Percentiles rank a stretch among this genome's conserved stretches.
Evolutionary conservation across 1,284 basidiomycete genomes (phyloP).

Genomic region (Papiliotrema fonsecae): DNA sequence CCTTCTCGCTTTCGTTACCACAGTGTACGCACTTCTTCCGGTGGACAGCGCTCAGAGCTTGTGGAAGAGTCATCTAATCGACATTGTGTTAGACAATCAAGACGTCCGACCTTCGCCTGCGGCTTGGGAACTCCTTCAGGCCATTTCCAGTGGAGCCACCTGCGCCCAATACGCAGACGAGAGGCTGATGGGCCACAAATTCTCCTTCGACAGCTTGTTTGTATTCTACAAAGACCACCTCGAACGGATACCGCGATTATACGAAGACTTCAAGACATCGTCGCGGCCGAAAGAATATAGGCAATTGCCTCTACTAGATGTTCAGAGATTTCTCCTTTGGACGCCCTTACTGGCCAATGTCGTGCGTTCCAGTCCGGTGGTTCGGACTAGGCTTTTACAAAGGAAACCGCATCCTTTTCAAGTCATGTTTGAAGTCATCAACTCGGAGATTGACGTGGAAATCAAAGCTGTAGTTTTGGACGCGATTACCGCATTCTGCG

Average conservation of each 20-base stretch:
- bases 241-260: slow-evolving; percentile 37
- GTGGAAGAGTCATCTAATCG: slow-evolving; percentile 72
- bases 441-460: slow-evolving; percentile 80
- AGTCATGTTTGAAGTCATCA: slow-evolving; percentile 70
- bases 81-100: slow-evolving; percentile 75
- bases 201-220: slow-evolving; percentile 31
- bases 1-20: slow-evolving; percentile 74
- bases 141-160: slow-evolving; percentile 75
- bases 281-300: slow-evolving; percentile 17
- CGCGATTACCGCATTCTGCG: slow-evolving; percentile 77
- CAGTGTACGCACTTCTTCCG: slow-evolving; percentile 69
- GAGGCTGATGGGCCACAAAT: slow-evolving; percentile 35
- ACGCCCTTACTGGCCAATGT: no score
- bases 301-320: no score
- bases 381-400: no score
- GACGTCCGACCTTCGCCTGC: slow-evolving; percentile 69
- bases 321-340: no score
- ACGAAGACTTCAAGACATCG: slow-evolving; percentile 33
- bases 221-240: slow-evolving; percentile 41
- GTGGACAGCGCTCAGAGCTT: slow-evolving; percentile 73
- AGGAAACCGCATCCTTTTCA: slow-evolving; percentile 74
- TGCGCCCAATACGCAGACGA: slow-evolving; percentile 55
- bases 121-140: slow-evolving; percentile 80
- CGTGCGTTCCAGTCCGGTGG: no score
- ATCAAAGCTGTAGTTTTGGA: slow-evolving; percentile 84